Evolutionary conservation across 2,329 filamentous ascomycete species (phyloP).

Genomic region (Xylogone sp.): DNA sequence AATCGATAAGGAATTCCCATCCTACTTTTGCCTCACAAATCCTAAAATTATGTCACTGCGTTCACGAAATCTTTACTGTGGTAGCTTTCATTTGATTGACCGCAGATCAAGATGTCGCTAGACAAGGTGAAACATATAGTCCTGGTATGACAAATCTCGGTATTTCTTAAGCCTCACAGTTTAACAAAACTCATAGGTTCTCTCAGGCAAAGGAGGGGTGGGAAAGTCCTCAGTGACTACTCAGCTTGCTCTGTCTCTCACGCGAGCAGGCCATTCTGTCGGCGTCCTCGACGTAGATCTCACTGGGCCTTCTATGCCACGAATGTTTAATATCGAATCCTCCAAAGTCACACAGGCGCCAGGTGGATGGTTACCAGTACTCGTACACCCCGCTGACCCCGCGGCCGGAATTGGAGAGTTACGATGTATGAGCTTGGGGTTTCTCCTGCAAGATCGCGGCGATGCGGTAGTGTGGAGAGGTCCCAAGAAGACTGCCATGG

Average conservation of each 20-base stretch:
- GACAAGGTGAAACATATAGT: slow-evolving; percentile 73
- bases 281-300: slow-evolving; percentile 96
- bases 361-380: slow-evolving; percentile 87
- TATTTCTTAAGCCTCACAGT: not conserved
- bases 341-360: slow-evolving; percentile 89
- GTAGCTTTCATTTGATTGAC: slow-evolving; percentile 2
- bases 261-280: slow-evolving; percentile 80
- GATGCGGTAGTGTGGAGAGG: slow-evolving; percentile 97
- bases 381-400: slow-evolving; percentile 64
- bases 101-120: slow-evolving; percentile 52
- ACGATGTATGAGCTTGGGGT: slow-evolving; percentile 88
- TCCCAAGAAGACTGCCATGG: slow-evolving; percentile 98
- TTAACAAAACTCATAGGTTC: slow-evolving; percentile 44
- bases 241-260: slow-evolving; percentile 86
- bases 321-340: slow-evolving; percentile 85
- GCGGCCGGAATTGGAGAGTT: slow-evolving; percentile 56
- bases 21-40: not conserved
- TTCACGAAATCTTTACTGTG: not conserved
- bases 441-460: slow-evolving; percentile 76
- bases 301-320: slow-evolving; percentile 92
- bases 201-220: slow-evolving; percentile 96
- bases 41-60: slow-evolving; percentile 11
- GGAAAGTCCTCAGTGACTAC: slow-evolving; percentile 98
- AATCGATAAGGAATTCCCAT: slow-evolving; percentile 25
- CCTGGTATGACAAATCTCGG: slow-evolving; percentile 49